Evolutionary conservation across 306 rosid genomes (phyloP).

Genomic region (Mimosa pudica): DNA sequence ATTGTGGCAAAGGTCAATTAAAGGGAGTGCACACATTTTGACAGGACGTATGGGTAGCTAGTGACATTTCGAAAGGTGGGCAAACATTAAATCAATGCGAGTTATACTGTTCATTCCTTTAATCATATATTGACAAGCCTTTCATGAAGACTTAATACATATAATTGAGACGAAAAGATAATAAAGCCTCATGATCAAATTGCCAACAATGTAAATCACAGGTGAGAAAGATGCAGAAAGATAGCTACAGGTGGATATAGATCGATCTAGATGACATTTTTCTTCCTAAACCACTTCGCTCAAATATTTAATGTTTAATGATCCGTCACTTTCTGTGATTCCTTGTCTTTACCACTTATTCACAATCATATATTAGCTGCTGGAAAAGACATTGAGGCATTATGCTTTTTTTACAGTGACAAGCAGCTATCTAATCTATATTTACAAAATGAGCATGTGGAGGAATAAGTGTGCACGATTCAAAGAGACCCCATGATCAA

Average conservation of each 20-base stretch:
- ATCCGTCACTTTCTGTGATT: conserved; percentile 16
- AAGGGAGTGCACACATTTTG: neutral
- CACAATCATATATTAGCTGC: conserved; percentile 33
- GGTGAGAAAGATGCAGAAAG: neutral
- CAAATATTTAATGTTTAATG: neutral
- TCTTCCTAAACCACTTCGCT: neutral
- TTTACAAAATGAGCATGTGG: conserved; percentile 26
- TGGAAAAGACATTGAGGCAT: conserved; percentile 34
- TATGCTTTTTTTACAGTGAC: conserved; percentile 28
- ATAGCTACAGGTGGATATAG: neutral
- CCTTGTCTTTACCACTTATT: neutral
- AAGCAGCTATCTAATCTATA: conserved; percentile 17
- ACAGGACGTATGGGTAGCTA: neutral
- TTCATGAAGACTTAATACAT: neutral
- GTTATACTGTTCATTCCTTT: conserved; percentile 1
- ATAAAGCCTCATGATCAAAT: conserved; percentile 4
- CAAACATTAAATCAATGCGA: neutral
- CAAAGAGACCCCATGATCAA: neutral
- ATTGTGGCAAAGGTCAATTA: neutral
- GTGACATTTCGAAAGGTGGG: neutral
- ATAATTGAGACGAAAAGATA: conserved; percentile 10
- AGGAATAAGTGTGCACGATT: neutral
- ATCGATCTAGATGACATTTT: neutral
- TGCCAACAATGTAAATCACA: conserved; percentile 1
- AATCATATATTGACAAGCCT: neutral